phyloP scores from a whole-genome alignment of 768 basidiomycete species.

The Pluteus cervinus region DNA sequence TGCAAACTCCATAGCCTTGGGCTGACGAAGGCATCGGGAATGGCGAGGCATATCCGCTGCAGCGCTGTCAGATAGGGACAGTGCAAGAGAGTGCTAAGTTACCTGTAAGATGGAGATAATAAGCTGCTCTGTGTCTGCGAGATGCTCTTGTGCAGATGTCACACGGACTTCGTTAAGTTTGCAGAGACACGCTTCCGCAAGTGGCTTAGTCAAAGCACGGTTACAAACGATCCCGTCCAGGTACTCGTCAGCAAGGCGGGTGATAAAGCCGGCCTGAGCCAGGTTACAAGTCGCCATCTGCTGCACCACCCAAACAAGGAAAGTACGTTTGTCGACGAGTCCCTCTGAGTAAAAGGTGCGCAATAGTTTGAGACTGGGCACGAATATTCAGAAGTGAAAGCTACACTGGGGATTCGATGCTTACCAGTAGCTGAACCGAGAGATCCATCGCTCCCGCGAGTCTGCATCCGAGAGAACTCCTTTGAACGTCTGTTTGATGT shows the following conservation, averaged over 20 bases:
- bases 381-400: not conserved
- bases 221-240: slow-evolving; percentile 59
- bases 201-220: slow-evolving; percentile 63
- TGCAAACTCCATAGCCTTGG: slow-evolving; percentile 63
- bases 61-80: slow-evolving; percentile 3
- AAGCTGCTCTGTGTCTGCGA: slow-evolving; percentile 45
- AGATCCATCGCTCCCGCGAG: slow-evolving; percentile 69
- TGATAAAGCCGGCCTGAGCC: slow-evolving; percentile 75
- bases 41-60: slow-evolving; percentile 64
- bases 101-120: slow-evolving; percentile 62
- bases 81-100: not conserved
- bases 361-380: slow-evolving; percentile 56
- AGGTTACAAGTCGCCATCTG: slow-evolving; percentile 75
- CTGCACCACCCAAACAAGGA: slow-evolving; percentile 74
- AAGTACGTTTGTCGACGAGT: slow-evolving; percentile 71
- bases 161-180: slow-evolving; percentile 58
- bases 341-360: slow-evolving; percentile 77
- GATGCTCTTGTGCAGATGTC: slow-evolving; percentile 44
- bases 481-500: slow-evolving; percentile 82
- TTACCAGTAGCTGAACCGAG: slow-evolving; percentile 75
- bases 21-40: slow-evolving; percentile 70
- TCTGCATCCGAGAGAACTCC: slow-evolving; percentile 71
- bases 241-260: slow-evolving; percentile 75
- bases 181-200: slow-evolving; percentile 63
- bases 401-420: slow-evolving; percentile 9